Conservation (phyloP, 108 stramenopile species). For the Seminavis robusta region DNA sequence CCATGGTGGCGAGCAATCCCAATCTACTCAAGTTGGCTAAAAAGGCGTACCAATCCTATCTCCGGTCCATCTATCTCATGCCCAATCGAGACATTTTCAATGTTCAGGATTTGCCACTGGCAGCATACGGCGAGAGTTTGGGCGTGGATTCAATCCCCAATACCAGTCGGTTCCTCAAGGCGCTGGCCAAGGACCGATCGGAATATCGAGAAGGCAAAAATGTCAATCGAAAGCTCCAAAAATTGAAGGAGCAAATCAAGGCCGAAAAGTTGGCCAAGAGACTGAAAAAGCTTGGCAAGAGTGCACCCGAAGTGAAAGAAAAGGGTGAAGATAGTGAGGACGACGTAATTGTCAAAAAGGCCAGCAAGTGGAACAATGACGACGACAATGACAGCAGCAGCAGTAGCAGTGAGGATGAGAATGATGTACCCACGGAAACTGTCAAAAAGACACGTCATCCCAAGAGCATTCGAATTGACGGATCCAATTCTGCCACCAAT, state of each 20-base stretch:
- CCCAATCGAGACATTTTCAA: slow-evolving; percentile 81
- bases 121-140: slow-evolving; percentile 82
- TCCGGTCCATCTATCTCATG: slow-evolving; percentile 86
- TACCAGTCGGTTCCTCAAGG: slow-evolving; percentile 60
- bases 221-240: slow-evolving; percentile 82
- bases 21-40: slow-evolving; percentile 75
- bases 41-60: slow-evolving; percentile 90
- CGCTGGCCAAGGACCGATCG: slow-evolving; percentile 66
- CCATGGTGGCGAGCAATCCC: slow-evolving; percentile 77
- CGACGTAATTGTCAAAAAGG: slow-evolving; percentile 8
- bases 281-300: slow-evolving; percentile 48
- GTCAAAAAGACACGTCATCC: slow-evolving; percentile 39
- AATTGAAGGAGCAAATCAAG: slow-evolving; percentile 92
- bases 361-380: slow-evolving; percentile 34
- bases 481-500: slow-evolving; percentile 48
- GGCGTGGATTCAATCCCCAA: slow-evolving; percentile 88
- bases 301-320: slow-evolving; percentile 20
- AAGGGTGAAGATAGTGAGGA: slow-evolving; percentile 24
- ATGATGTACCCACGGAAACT: slow-evolving; percentile 13
- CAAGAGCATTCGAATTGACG: slow-evolving; percentile 84
- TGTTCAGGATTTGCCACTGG: slow-evolving; percentile 67
- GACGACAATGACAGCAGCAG: slow-evolving; percentile 69
- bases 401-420: slow-evolving; percentile 33
- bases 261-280: slow-evolving; percentile 86
- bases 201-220: slow-evolving; percentile 86